Conservation (phyloP, 2,329 filamentous ascomycete genomes). For the Aspergillus neoniger region DNA sequence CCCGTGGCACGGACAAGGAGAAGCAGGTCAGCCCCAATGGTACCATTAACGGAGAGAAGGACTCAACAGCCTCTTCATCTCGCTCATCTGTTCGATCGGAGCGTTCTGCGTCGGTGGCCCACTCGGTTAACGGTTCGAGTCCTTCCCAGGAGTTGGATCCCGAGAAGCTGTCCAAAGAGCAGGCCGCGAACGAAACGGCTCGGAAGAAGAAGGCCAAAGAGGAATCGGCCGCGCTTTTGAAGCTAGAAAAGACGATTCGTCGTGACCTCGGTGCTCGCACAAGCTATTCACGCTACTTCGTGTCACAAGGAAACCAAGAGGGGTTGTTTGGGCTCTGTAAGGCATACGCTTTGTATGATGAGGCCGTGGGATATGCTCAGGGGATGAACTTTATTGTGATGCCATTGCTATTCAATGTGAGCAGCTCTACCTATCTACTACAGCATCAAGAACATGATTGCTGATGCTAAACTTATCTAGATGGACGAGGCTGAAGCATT, state of each 20-base stretch:
- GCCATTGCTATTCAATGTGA: constrained; percentile 90
- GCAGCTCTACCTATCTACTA: constrained; percentile 30
- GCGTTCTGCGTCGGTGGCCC: constrained; percentile 63
- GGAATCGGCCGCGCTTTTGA: constrained; percentile 70
- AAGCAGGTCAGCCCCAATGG: constrained; percentile 57
- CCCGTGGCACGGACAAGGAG: constrained; percentile 79
- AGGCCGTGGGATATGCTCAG: constrained; percentile 92
- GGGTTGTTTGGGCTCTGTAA: constrained; percentile 95
- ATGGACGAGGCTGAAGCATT: constrained; percentile 99
- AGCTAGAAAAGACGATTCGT: constrained; percentile 87
- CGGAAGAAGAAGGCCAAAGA: constrained; percentile 78
- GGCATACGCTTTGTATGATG: constrained; percentile 93
- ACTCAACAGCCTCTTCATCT: constrained; percentile 68
- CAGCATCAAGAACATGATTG: neutral
- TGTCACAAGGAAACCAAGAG: constrained; percentile 87
- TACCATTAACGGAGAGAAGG: constrained; percentile 61
- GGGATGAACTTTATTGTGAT: constrained; percentile 99
- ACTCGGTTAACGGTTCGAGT: constrained; percentile 58
- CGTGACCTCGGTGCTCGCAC: constrained; percentile 89
- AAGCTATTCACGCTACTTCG: constrained; percentile 94
- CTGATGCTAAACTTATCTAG: constrained; percentile 41
- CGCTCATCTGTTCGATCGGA: constrained; percentile 84
- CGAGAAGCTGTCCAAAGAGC: constrained; percentile 66
- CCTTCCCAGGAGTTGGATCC: constrained; percentile 62
- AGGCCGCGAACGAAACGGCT: constrained; percentile 65